phyloP scores from a whole-genome alignment of 2,329 filamentous ascomycete species.

The Bipolaris zeicola region DNA sequence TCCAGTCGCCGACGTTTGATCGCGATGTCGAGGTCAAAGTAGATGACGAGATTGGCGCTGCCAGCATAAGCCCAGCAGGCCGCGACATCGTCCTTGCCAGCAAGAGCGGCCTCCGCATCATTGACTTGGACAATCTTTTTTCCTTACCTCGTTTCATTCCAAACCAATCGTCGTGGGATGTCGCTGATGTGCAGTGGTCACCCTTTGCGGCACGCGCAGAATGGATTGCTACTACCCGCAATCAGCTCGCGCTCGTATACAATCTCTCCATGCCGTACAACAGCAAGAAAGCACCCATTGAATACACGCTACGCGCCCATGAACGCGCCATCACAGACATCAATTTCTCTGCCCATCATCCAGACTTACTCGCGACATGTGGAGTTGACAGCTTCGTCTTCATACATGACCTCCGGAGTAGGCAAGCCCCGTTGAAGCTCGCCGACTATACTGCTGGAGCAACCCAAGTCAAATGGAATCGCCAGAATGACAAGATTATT shows the following conservation, averaged over 20 bases:
- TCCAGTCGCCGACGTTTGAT: slow-evolving; percentile 86
- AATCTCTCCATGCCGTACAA: slow-evolving; percentile 69
- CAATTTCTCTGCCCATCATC: slow-evolving; percentile 93
- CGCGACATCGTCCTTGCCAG: slow-evolving; percentile 87
- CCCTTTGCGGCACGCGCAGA: slow-evolving; percentile 88
- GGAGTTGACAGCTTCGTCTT: slow-evolving; percentile 93
- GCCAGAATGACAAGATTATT: slow-evolving; percentile 82
- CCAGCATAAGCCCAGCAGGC: slow-evolving; percentile 89
- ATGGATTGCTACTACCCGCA: slow-evolving; percentile 93
- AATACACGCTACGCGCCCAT: slow-evolving; percentile 85
- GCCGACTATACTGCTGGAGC: slow-evolving; percentile 94
- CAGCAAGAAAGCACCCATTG: slow-evolving; percentile 74
- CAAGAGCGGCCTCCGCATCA: slow-evolving; percentile 85
- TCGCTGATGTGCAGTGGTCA: slow-evolving; percentile 96
- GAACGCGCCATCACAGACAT: slow-evolving; percentile 92
- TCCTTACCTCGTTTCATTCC: slow-evolving; percentile 83
- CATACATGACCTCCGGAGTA: slow-evolving; percentile 81
- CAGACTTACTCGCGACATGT: slow-evolving; percentile 86
- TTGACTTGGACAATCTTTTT: slow-evolving; percentile 88
- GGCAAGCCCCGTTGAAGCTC: slow-evolving; percentile 55
- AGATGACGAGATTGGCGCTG: slow-evolving; percentile 78
- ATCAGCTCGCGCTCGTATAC: slow-evolving; percentile 93
- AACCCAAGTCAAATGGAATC: slow-evolving; percentile 94
- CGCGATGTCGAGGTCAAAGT: slow-evolving; percentile 84
- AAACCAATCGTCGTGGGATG: slow-evolving; percentile 89